These are phyloP conservation scores for Neolentinus lepideus DNA, from an alignment of 1,284 basidiomycete species.

Conservation along the genomic window DNA sequence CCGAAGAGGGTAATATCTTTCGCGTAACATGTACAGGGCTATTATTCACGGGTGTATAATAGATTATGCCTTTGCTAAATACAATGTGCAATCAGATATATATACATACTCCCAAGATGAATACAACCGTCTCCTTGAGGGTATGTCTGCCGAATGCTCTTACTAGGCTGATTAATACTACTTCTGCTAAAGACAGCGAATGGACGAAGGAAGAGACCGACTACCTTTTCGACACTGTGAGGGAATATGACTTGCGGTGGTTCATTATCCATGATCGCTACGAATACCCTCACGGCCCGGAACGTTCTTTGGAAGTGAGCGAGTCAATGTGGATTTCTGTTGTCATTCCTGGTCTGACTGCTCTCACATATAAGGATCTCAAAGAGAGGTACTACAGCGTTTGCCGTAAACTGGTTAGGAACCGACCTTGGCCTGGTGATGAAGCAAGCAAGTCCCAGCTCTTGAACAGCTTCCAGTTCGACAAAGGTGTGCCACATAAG, in stretches of 20 bases:
- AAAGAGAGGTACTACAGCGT: slow-evolving; percentile 95
- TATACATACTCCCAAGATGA: slow-evolving; percentile 90
- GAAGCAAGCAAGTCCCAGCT: slow-evolving; percentile 63
- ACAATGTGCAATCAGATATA: slow-evolving; percentile 62
- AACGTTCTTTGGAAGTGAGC: slow-evolving; percentile 65
- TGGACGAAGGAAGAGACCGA: slow-evolving; percentile 97
- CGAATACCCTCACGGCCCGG: slow-evolving; percentile 50
- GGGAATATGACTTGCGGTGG: slow-evolving; percentile 86
- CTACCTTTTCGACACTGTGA: slow-evolving; percentile 81
- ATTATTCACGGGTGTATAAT: slow-evolving; percentile 1
- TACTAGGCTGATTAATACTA: neutral
- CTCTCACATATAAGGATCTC: slow-evolving; percentile 57
- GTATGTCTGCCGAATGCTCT: slow-evolving; percentile 27
- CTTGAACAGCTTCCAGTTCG: slow-evolving; percentile 72
- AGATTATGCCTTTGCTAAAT: slow-evolving; percentile 79
- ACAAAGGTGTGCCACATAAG: slow-evolving; percentile 55
- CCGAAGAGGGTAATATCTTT: slow-evolving; percentile 37
- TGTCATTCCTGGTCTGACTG: slow-evolving; percentile 2
- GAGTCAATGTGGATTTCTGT: neutral
- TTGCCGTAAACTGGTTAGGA: slow-evolving; percentile 83
- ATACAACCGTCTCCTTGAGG: slow-evolving; percentile 77
- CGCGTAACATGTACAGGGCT: neutral
- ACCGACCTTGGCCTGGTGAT: slow-evolving; percentile 77
- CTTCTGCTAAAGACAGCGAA: slow-evolving; percentile 49
- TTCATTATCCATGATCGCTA: slow-evolving; percentile 91